Percentiles rank a stretch among this genome's conserved stretches.
phyloP scores from a whole-genome alignment of 768 basidiomycete species.

The Cystobasidium tubakii region DNA sequence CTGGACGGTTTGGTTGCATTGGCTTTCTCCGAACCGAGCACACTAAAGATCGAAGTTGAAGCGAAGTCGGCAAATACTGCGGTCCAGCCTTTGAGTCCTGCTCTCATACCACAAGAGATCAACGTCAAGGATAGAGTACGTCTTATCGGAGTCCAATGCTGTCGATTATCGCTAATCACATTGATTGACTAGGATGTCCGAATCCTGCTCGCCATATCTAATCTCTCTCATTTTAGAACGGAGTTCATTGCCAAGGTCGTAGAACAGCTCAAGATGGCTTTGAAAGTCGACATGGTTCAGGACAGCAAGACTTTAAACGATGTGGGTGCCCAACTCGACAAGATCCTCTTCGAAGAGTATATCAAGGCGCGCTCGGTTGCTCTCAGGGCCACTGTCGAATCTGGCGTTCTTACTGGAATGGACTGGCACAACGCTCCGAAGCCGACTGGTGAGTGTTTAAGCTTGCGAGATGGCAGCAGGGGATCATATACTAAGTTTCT shows the following conservation, averaged over 20 bases:
- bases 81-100: conserved; percentile 37
- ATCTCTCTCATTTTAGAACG: conserved; percentile 70
- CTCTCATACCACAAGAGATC: conserved; percentile 42
- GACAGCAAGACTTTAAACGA: conserved; percentile 74
- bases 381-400: conserved; percentile 63
- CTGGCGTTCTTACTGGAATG: conserved; percentile 75
- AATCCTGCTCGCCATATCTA: conserved; percentile 79
- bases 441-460: conserved; percentile 64
- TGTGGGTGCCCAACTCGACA: conserved; percentile 76
- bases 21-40: conserved; percentile 54
- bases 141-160: background rate
- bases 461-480: no score
- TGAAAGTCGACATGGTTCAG: conserved; percentile 64
- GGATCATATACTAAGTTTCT: background rate
- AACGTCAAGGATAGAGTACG: conserved; percentile 41
- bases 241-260: conserved; percentile 71
- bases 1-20: conserved; percentile 77
- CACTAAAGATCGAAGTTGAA: background rate
- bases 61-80: background rate
- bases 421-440: conserved; percentile 94
- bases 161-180: background rate
- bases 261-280: conserved; percentile 67
- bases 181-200: conserved; percentile 63
- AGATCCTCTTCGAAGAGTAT: conserved; percentile 80
- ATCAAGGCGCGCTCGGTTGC: conserved; percentile 70